Base-by-base conservation (phyloP, 2,329 filamentous ascomycete genomes). In the Penicillium sp. region DNA sequence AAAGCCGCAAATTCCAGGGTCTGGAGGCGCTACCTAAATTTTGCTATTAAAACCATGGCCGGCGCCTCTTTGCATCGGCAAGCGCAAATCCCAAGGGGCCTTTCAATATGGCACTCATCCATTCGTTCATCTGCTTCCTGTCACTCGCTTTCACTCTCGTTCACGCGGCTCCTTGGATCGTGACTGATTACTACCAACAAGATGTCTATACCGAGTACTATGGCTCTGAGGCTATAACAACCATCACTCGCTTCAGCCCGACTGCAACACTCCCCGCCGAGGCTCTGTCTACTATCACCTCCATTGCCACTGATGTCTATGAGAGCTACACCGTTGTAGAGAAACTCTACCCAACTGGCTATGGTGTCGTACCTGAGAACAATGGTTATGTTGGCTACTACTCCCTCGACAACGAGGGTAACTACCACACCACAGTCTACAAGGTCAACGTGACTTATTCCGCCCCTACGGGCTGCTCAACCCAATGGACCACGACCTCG, bases 131-230 rank as follows among this genome's bases (percentile, higher is more conserved):
- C 14, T 46, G 55, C 22, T 39, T 62, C 36, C 48, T 63, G 60
- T 60, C 61, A 13, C 42, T 68, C 61, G 43, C 63, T 59, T 54
- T 52, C 32, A 48, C 42, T 46, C 52, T 64, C 52, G 60, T 61
- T 56, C 21, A 51, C 14, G 67, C 67, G 2, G 59, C 57, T 7
- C 68, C 68, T 9, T 71, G 68, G 68, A 65, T 71, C 24, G 63
- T 65, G 32, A 71, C 68, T 3, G 61, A 66, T 34, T 48, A 58
- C 48, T 69, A 64, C 24, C 57, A 69, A 51, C 51, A 59, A 40
- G 46, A 55, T 8, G 18, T 54, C 29, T 43, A 44, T 9, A 64
- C 62, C 2, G 13, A 47, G 11, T 52, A 54, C 27, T 46, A 53
- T 10, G n/a, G 24, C 16, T 55, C 18, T 13, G 50, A 47, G 10